phyloP scores from a whole-genome alignment of 2,329 filamentous ascomycete genomes.

The Pseudogymnoascus sp. region DNA sequence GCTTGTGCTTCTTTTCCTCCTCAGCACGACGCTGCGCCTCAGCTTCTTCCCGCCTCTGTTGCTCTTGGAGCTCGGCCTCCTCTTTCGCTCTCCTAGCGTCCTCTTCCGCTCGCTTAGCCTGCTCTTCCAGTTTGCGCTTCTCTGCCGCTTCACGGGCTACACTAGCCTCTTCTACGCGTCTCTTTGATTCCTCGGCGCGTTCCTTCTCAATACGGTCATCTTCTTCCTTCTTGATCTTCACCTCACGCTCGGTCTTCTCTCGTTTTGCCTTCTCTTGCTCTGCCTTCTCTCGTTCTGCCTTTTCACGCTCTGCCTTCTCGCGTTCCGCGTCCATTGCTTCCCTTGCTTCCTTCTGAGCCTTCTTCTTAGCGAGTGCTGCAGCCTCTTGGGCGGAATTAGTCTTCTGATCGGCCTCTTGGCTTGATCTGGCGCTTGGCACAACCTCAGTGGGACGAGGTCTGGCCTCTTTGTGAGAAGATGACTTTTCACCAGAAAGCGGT shows the following conservation, averaged over 20 bases:
- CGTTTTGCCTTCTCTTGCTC: slow-evolving; percentile 9
- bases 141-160: slow-evolving; percentile 27
- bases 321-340: slow-evolving; percentile 21
- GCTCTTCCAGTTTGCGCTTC: slow-evolving; percentile 10
- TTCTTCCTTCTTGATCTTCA: slow-evolving; percentile 19
- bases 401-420: background rate
- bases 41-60: slow-evolving; percentile 41
- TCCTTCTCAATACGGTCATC: slow-evolving; percentile 29
- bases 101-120: slow-evolving; percentile 17
- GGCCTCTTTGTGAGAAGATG: slow-evolving; percentile 12
- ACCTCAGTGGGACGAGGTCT: slow-evolving; percentile 9
- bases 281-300: slow-evolving; percentile 20
- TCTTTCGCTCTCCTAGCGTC: slow-evolving; percentile 29
- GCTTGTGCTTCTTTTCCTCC: slow-evolving; percentile 43
- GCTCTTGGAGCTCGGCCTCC: slow-evolving; percentile 37
- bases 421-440: slow-evolving; percentile 9
- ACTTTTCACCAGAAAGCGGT: slow-evolving; percentile 18
- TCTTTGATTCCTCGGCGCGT: slow-evolving; percentile 22
- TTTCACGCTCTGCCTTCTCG: slow-evolving; percentile 28
- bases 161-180: slow-evolving; percentile 17
- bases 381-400: background rate
- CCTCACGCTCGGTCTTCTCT: slow-evolving; percentile 10
- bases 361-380: slow-evolving; percentile 25
- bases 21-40: slow-evolving; percentile 44
- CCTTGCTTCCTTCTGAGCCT: slow-evolving; percentile 30